Evolutionary conservation across 495 filamentous ascomycete species (phyloP).

Genomic region (Penicillium cosmopolitanum): DNA sequence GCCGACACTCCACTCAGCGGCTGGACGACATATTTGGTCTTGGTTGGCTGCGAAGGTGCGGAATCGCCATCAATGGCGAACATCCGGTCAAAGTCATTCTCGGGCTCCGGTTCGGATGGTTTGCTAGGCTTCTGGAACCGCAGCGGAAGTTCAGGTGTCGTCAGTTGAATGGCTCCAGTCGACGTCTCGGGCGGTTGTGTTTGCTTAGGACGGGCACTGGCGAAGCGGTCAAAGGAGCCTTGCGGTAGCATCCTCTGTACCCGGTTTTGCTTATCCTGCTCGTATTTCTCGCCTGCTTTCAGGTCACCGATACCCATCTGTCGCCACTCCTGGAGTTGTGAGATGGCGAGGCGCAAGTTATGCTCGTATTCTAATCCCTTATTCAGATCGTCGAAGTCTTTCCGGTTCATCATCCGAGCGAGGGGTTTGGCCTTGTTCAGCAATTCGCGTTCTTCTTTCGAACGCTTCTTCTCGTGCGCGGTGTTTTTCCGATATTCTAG

Average conservation of each 20-base stretch:
- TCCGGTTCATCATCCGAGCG: slow-evolving; percentile 92
- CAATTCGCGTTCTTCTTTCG: slow-evolving; percentile 91
- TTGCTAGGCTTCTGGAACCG: slow-evolving; percentile 53
- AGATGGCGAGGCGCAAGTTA: slow-evolving; percentile 85
- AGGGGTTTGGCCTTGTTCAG: slow-evolving; percentile 94
- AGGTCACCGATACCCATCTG: slow-evolving; percentile 80
- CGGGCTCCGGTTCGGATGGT: slow-evolving; percentile 32
- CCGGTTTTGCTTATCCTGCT: slow-evolving; percentile 81
- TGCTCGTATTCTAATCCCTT: slow-evolving; percentile 85
- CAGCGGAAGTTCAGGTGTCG: slow-evolving; percentile 74
- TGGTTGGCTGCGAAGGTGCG: slow-evolving; percentile 47
- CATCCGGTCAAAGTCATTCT: slow-evolving; percentile 48
- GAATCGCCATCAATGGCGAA: slow-evolving; percentile 49
- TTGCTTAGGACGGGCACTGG: slow-evolving; percentile 58
- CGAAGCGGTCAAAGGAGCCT: slow-evolving; percentile 80
- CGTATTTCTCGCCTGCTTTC: slow-evolving; percentile 88
- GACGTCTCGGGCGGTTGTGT: slow-evolving; percentile 67
- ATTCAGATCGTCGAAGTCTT: slow-evolving; percentile 85
- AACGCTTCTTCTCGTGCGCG: slow-evolving; percentile 87
- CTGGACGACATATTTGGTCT: slow-evolving; percentile 50
- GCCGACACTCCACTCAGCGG: slow-evolving; percentile 61
- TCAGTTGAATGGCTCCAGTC: slow-evolving; percentile 69
- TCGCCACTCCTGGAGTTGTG: slow-evolving; percentile 94
- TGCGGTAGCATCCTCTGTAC: slow-evolving; percentile 71
- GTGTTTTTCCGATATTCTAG: slow-evolving; percentile 90